Base-by-base conservation (phyloP, 495 filamentous ascomycete genomes). In the Filosporella fistucella region DNA sequence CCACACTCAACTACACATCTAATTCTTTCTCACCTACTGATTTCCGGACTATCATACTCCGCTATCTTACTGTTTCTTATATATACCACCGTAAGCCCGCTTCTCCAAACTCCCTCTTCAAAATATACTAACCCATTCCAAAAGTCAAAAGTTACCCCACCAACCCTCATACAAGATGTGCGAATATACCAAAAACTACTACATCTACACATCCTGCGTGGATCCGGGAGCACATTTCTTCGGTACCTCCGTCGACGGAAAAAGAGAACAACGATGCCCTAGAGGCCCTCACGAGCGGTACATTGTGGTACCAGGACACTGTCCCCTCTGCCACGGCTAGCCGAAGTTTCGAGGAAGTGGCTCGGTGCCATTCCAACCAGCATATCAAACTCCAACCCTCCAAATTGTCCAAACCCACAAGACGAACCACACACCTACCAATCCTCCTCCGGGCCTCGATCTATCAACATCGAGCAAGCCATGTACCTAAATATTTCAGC, bases 121-220 rank as follows among this genome's bases (percentile, higher is more conserved):
- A 35, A 35, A 13, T 4, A 35, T 35, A 14, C 32, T n/a, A 4
- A 35, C 32, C 32, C 18, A 14, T 5, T 13, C 4, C 13, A 14
- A 35, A 35, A 17, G n/a, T 4, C 32, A 35, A n/a, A 30, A 8
- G 28, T 35, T 5, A 13, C 32, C 23, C 46, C 4, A 10, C 13
- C 13, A 41, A 47, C 33, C 28, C 17, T 47, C 41, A 39, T 18
- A 28, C 66, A 75, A 60, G 49, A 89, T 89, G 85, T 89, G 85
- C 73, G 77, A 86, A 67, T 84, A 81, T 61, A 84, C 78, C 63
- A 84, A 82, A 56, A 86, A 85, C 64, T 87, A 80, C 60, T 86
- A 86, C 64, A 81, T 89, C 68, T 86, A 86, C 68, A 82, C 80
- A 45, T 71, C 72, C 17, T 89, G 85, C 56, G 65, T 71, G 30